These are phyloP conservation scores for Xerophyta viscosa DNA, from an alignment of 106 monocot species.

Conservation along the genomic window DNA sequence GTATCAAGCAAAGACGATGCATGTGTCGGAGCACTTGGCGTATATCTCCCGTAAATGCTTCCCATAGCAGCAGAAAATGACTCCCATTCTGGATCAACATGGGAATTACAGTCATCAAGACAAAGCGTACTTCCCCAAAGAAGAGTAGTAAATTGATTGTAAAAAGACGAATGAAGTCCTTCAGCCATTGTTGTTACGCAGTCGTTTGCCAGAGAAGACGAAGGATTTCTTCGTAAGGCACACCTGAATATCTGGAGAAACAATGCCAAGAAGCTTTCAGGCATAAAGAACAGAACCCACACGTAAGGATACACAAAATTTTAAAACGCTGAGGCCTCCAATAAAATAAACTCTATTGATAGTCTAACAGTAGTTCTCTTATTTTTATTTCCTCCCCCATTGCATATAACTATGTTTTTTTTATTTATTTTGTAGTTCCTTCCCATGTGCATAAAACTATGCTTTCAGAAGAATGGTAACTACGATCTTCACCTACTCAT, in stretches of 20 bases:
- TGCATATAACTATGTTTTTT: too few relatives aligned
- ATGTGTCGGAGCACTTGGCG: constrained; percentile 6
- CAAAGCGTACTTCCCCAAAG: constrained; percentile 57
- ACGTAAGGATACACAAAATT: too few relatives aligned
- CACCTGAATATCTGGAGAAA: constrained; percentile 77
- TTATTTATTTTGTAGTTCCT: too few relatives aligned
- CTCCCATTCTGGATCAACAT: constrained; percentile 73
- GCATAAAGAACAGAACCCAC: too few relatives aligned
- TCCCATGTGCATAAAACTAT: too few relatives aligned
- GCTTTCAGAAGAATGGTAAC: too few relatives aligned
- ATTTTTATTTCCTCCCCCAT: too few relatives aligned
- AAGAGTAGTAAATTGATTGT: constrained; percentile 48
- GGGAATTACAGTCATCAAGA: constrained; percentile 20
- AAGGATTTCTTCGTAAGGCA: constrained; percentile 45
- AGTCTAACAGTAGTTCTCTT: too few relatives aligned
- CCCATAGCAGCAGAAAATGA: constrained; percentile 39
- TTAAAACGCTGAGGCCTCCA: too few relatives aligned
- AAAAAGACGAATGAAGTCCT: constrained; percentile 56
- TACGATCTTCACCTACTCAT: too few relatives aligned
- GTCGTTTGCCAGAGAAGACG: constrained; percentile 64
- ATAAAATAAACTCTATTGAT: too few relatives aligned
- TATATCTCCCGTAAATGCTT: constrained; percentile 44
- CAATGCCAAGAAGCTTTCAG: too few relatives aligned
- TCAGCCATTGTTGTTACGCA: constrained; percentile 77
- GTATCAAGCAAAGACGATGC: constrained; percentile 10